Conservation (phyloP, 2,329 filamentous ascomycete species). For the Alternaria tenuissima region DNA sequence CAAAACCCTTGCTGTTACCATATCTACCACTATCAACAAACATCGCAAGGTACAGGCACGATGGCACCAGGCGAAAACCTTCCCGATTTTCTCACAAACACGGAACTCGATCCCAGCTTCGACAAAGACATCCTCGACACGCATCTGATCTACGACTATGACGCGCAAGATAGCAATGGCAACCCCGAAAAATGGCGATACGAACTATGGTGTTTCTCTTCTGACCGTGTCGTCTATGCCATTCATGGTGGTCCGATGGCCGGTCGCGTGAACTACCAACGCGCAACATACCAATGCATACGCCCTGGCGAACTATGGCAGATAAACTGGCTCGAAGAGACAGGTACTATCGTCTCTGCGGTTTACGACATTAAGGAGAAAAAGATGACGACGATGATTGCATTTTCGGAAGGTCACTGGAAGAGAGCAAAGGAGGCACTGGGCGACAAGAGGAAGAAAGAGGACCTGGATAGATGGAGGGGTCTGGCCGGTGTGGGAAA, state of each 20-base stretch:
- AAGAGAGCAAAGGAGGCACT: slow-evolving; percentile 60
- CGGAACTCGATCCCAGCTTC: slow-evolving; percentile 49
- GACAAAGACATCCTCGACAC: slow-evolving; percentile 62
- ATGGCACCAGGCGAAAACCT: slow-evolving; percentile 37
- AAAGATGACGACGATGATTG: slow-evolving; percentile 62
- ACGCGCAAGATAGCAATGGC: slow-evolving; percentile 57
- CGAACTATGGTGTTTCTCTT: slow-evolving; percentile 68
- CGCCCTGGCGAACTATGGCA: slow-evolving; percentile 67
- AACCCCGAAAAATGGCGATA: slow-evolving; percentile 68
- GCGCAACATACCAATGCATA: slow-evolving; percentile 65
- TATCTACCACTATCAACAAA: background rate
- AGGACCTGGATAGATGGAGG: slow-evolving; percentile 63
- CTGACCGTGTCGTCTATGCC: slow-evolving; percentile 62
- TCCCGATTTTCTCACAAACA: slow-evolving; percentile 40
- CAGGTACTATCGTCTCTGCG: slow-evolving; percentile 64
- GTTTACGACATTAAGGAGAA: slow-evolving; percentile 63
- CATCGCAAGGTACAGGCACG: background rate
- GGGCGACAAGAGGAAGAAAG: slow-evolving; percentile 63
- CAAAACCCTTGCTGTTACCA: background rate
- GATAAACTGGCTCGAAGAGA: slow-evolving; percentile 68
- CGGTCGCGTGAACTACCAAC: slow-evolving; percentile 61
- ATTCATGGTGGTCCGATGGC: slow-evolving; percentile 67
- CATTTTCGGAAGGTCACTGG: slow-evolving; percentile 66
- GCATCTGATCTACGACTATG: slow-evolving; percentile 67
- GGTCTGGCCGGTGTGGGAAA: slow-evolving; percentile 58